Conservation (phyloP, 1,284 basidiomycete genomes). For the Tilletia setariae region DNA sequence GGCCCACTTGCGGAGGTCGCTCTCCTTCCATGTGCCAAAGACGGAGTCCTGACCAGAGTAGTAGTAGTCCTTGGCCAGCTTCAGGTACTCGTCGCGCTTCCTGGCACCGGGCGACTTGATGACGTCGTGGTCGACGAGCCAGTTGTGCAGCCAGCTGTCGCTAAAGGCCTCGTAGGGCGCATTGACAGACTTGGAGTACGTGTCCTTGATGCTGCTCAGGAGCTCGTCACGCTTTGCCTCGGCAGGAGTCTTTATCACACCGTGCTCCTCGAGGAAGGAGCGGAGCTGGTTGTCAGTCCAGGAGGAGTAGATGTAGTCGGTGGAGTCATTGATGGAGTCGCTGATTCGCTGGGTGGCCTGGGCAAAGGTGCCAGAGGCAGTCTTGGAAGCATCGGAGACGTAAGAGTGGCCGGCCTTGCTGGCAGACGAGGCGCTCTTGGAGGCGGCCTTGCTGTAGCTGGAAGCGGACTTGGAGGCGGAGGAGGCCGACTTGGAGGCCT, state of each 20-base stretch:
- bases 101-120: constrained; percentile 37
- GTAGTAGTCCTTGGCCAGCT: constrained; percentile 33
- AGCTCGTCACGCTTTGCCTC: constrained; percentile 43
- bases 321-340: constrained; percentile 36
- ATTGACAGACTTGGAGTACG: constrained; percentile 42
- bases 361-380: constrained; percentile 26
- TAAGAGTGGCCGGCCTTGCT: constrained; percentile 16
- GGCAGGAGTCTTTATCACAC: constrained; percentile 43
- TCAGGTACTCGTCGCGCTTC: constrained; percentile 43
- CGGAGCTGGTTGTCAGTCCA: constrained; percentile 48
- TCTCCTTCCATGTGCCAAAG: constrained; percentile 47
- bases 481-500: constrained; percentile 16
- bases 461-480: constrained; percentile 15
- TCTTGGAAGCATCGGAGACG: constrained; percentile 14
- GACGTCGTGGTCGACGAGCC: constrained; percentile 49
- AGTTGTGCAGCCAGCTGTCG: constrained; percentile 51
- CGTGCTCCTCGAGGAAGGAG: constrained; percentile 38
- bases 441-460: constrained; percentile 17
- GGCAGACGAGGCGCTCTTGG: constrained; percentile 11
- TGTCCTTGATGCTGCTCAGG: constrained; percentile 33
- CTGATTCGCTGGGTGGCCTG: constrained; percentile 34
- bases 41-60: constrained; percentile 40
- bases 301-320: constrained; percentile 50
- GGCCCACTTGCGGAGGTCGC: constrained; percentile 44
- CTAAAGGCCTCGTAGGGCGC: constrained; percentile 47